Base-by-base conservation (phyloP, 176 grass and related monocot genomes). In the Aegilops bicornis region DNA sequence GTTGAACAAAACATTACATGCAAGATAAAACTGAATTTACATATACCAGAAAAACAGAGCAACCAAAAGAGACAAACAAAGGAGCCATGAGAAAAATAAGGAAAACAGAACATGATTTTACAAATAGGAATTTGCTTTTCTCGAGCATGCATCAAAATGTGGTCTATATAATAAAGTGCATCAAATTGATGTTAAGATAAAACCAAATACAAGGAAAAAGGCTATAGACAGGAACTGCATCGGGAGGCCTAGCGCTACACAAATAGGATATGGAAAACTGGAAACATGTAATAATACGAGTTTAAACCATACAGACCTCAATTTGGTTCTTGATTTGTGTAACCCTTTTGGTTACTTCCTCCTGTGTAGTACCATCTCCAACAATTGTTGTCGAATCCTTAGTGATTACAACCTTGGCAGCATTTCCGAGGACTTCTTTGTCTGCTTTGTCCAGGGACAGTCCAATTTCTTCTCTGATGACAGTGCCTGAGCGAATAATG, bases 361-460 rank as follows among this genome's bases (percentile, higher is more conserved):
- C 79, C 84, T 95, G 90, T 48, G 87, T 92, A 50, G 88, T 90
- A 7, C 87, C 91, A 43, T 90, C 91, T 59, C 92, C 87, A 76
- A 95, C 87, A 35, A 93, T 87, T 62, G 90, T 91, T 61, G 91
- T 89, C 45, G 89, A 88, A 84, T 93, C 94, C 73, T 95, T 93
- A 6, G 84, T 92, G 15, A 95, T 76, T 43, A 92, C 90, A 86
- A 92, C 83, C 79, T 86, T 88, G 43, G 79, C 87, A 10, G 87
- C 87, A 0, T 78, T 81, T 52, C 94, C 94, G 40, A 96, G 76
- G 17, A 93, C 81, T 56, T 88, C 83, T 22, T 30, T 40, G 30
- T 78, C 89, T 32, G 90, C 89, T 81, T 93, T 91, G 23, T 96
- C 91, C 3, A 93, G 74, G 50, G 90, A 93, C 75, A 96, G 71